Conservation (phyloP, 345 rosid species). For the Leavenworthia alabamica region DNA sequence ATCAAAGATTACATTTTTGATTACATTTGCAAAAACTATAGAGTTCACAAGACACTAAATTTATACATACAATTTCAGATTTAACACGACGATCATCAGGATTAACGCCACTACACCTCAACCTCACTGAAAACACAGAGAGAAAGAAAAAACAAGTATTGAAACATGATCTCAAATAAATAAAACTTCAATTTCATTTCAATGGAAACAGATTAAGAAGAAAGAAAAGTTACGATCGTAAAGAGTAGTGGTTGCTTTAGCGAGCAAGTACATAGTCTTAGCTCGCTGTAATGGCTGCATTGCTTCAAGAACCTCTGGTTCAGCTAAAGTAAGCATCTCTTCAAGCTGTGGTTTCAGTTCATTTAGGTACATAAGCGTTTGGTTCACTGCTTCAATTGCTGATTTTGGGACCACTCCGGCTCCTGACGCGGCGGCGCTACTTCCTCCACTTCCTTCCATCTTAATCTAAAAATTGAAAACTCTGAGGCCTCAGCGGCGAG, state of each 20-base stretch:
- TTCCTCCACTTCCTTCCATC: slow-evolving; percentile 38
- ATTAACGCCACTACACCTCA: slow-evolving; percentile 71
- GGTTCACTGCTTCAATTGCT: slow-evolving; percentile 57
- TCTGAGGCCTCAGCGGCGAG: too few species aligned
- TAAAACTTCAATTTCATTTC: not conserved
- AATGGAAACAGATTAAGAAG: not conserved
- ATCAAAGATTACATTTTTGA: not conserved
- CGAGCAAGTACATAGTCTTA: slow-evolving; percentile 50
- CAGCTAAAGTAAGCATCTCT: slow-evolving; percentile 47
- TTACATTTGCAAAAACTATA: not conserved
- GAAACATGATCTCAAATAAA: not conserved
- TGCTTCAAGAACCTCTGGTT: slow-evolving; percentile 56
- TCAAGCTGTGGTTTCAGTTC: slow-evolving; percentile 47
- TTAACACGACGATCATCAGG: slow-evolving; percentile 82
- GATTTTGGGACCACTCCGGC: slow-evolving; percentile 47
- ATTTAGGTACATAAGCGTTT: slow-evolving; percentile 39
- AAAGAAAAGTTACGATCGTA: slow-evolving; percentile 40
- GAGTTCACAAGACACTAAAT: slow-evolving; percentile 1
- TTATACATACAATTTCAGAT: slow-evolving; percentile 67
- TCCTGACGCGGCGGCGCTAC: slow-evolving; percentile 17
- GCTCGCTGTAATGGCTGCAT: slow-evolving; percentile 73
- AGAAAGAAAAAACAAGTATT: not conserved
- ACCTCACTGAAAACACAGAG: slow-evolving; percentile 56
- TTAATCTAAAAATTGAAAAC: too few species aligned
- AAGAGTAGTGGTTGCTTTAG: slow-evolving; percentile 63